Base-by-base conservation (phyloP, 306 rosid genomes). In the Malus fusca region DNA sequence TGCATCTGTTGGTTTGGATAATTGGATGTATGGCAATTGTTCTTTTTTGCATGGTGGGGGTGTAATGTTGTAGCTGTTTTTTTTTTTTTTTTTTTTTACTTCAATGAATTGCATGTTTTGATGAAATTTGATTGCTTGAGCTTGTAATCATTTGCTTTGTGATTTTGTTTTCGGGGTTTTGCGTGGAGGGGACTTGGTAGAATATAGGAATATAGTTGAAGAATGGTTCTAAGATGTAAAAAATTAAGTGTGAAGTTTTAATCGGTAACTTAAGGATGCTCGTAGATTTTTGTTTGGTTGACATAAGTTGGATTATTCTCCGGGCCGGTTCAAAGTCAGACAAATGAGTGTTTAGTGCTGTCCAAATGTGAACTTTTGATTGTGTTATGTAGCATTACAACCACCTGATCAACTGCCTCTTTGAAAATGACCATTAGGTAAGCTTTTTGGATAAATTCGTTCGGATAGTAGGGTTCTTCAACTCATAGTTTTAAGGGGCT, bases 11-110 rank as follows among this genome's bases (percentile, higher is more conserved):
- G 26, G 78, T 59, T 73, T 76, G 64, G 56, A 11, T 14, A 11
- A 40, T 73, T 76, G 64, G 56, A 11, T 14, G 18, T 40, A 11
- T 48, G 35, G 75, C 8, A 71, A 30, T 73, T 70, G 63, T 74
- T 58, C 60, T 75, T 68, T 35, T 37, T 37, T 37, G 42, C 72
- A 58, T 75, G 81, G 70, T 73, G 67, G 67, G 64, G 65, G 22
- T 30, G 44, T 23, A 55, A 19, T 60, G 56, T 23, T 46, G 59
- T 51, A 40, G 28, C 60, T 76, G 3, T 26, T 26, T 26, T 26
- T 40, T 18, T 51, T 63, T 30, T 6, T 15, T 31, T 35, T 35
- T 35, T 6, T 6, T 33, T 35, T 35, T 6, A 18, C 40, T 78
- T 21, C 3, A 44, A n/a, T 71, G 67, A 58, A 69, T 77, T 68